Evolutionary conservation across 2,329 filamentous ascomycete genomes (phyloP), one percentile per base, ranked within the genome.

Genomic region (Aspergillus persii): DNA sequence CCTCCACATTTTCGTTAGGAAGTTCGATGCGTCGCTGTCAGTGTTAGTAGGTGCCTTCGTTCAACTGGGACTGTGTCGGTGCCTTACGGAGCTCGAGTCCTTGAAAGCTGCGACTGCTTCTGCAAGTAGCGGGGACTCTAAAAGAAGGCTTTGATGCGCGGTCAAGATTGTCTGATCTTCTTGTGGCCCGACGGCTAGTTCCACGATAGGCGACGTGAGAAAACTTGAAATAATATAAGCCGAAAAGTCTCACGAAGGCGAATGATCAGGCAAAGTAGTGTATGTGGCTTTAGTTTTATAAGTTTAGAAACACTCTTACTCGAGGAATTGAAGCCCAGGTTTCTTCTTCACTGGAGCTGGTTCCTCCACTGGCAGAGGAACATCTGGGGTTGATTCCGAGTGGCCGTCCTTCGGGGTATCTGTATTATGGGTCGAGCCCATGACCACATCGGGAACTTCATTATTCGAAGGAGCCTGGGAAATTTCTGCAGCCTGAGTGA

Each of bases 61-160:
- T n/a, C 1, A 39, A 39, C 31, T 46, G 26, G 12, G 18, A 50
- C 49, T 3, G 15, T 48, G 36, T 8, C 46, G 33, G 30, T 3
- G n/a, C 79, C 85, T 63, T 76, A 90, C 89, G 59, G 82, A 83
- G 51, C 82, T 82, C 54, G 86, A 84, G 33, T 85, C 81, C 50
- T 80, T 79, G 69, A 92, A 89, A 53, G 83, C 76, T 9, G 82
- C 80, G 70, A 88, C 86, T 6, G 84, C 80, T 26, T 86, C 83
- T 9, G 81, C 80, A 71, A 97, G 91, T 74, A 84, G 92, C 0
- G 92, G 90, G 48, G 91, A 94, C 72, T 88, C 84, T 9, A 79
- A 71, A 39, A 98, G 81, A 29, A 97, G 83, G 3, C 81, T 87
- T 77, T 96, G 89, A 74, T 97, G 93, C 6, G 91, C 91, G 27